Base-by-base conservation (phyloP, 345 rosid genomes). In the Aquilaria yunnanensis region DNA sequence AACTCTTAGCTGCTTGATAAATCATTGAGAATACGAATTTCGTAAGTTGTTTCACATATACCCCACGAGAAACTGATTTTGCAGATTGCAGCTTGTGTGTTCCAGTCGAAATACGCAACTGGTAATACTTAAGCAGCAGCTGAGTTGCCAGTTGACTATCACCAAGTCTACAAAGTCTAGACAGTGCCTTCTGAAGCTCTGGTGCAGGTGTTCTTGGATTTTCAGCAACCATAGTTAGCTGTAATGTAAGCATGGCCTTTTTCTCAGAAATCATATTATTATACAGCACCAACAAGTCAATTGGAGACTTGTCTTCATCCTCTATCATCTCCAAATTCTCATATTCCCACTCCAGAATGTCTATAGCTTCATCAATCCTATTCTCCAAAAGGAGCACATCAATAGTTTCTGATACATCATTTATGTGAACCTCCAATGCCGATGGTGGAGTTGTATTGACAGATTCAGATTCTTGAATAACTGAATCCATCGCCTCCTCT, bases 1-100 rank as follows among this genome's bases (percentile, higher is more conserved):
- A 79, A 68, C 84, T 79, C 73, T 65, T 74, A 59, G 87, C 85
- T 51, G 87, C 83, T 74, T 80, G 89, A 63, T 81, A 83, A 65
- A 86, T 78, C 79, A 72, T 57, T 54, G 87, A 81, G 70, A 83
- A 86, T 9, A 80, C 71, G 49, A 81, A 74, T 67, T 72, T 86
- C 0, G 82, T 67, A 49, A 83, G 81, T 61, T 81, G 82, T 69
- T 67, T 74, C 45, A 72, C 62, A 62, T 76, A 86, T 37, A 74
- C 23, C 12, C 71, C 71, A 51, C 72, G 67, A 31, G 61, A 60
- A 50, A 68, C 57, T 0, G 73, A 64, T 23, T 73, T 72, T 34
- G 71, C 76, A 63, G 54, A 45, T 64, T 67, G 79, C 54, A 83
- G 71, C 12, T 66, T 64, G 29, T 49, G 70, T n/a, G 72, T 61